Base-by-base conservation (phyloP, 1,139 yeast genomes). In the Lodderomyces jiufengensis region DNA sequence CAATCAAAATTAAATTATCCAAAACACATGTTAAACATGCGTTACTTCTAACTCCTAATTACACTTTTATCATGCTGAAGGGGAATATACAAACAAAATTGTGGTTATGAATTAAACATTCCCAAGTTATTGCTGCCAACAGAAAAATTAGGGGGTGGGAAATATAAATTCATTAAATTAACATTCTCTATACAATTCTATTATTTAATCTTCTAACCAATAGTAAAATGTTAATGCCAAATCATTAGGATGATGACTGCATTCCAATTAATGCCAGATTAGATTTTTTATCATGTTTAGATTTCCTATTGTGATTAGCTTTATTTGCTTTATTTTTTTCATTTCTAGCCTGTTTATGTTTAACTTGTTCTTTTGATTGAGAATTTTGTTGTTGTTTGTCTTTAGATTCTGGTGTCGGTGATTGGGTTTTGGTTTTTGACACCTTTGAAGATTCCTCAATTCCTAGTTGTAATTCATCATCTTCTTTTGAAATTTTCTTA, bases 291-390 rank as follows among this genome's bases (percentile, higher is more conserved):
- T 71, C 77, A 48, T 78, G 84, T 0, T 76, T 83, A 3, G 68
- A 45, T 48, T 80, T 81, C 41, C 90, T 62, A 51, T 76, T 79
- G 48, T 81, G 87, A 48, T 81, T 82, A 1, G 78, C 85, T 32
- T 57, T 63, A 2, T 68, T 58, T 1, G 82, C 70, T 54, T 81
- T 80, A 39, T 78, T 68, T 45, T 71, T 69, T 36, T 76, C 81
- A 41, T 80, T 77, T 37, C 63, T 57, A 2, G 72, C 70, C 18
- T 66, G 58, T 1, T 40, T 37, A 3, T 41, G 36, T 39, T 48
- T 50, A 12, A 31, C 27, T 16, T 28, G 29, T 21, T 33, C 44
- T 22, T 38, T 41, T 15, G 41, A 34, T 16, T n/a, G 31, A 33
- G 20, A 9, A 11, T 30, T 12, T n/a, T 12, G 26, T 7, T 18